phyloP scores from a whole-genome alignment of 2,329 filamentous ascomycete genomes.

The Onygenales sp. region DNA sequence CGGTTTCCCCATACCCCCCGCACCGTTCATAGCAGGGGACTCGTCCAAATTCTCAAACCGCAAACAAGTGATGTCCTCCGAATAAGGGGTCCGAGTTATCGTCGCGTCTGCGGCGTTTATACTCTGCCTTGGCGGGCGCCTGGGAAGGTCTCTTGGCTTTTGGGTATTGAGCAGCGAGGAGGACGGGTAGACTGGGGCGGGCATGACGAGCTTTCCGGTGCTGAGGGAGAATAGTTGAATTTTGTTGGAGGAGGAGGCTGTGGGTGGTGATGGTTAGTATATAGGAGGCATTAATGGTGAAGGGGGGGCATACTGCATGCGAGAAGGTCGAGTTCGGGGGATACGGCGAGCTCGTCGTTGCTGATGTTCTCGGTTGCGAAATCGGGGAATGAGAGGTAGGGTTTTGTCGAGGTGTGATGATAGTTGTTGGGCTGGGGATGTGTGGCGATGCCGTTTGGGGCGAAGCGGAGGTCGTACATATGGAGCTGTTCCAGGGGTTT shows the following conservation, averaged over 20 bases:
- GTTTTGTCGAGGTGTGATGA: conserved; percentile 21
- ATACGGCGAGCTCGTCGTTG: conserved; percentile 28
- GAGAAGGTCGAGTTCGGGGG: conserved; percentile 26
- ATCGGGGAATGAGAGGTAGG: conserved; percentile 28
- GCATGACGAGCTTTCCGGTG: conserved; percentile 23
- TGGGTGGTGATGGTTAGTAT: not conserved
- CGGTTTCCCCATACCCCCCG: conserved; percentile 19
- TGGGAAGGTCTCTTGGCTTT: not conserved
- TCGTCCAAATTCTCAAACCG: conserved; percentile 21
- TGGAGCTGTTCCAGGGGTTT: conserved; percentile 20
- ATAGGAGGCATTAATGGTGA: not conserved
- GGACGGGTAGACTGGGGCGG: not conserved
- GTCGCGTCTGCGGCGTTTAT: not conserved
- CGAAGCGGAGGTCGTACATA: conserved; percentile 34
- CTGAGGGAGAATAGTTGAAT: conserved; percentile 30
- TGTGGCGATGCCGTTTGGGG: conserved; percentile 18
- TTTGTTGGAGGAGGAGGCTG: conserved; percentile 3
- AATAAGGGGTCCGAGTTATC: conserved; percentile 16
- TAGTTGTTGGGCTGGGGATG: conserved; percentile 20
- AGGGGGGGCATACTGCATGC: conserved; percentile 24
- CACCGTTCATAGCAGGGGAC: conserved; percentile 4
- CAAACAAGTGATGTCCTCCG: conserved; percentile 18
- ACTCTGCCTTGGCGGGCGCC: too few species aligned
- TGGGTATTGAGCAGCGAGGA: conserved; percentile 10
- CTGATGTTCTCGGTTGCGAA: conserved; percentile 16